Base-by-base conservation (phyloP, 2,329 filamentous ascomycete genomes). In the Aspergillus caelatus region DNA sequence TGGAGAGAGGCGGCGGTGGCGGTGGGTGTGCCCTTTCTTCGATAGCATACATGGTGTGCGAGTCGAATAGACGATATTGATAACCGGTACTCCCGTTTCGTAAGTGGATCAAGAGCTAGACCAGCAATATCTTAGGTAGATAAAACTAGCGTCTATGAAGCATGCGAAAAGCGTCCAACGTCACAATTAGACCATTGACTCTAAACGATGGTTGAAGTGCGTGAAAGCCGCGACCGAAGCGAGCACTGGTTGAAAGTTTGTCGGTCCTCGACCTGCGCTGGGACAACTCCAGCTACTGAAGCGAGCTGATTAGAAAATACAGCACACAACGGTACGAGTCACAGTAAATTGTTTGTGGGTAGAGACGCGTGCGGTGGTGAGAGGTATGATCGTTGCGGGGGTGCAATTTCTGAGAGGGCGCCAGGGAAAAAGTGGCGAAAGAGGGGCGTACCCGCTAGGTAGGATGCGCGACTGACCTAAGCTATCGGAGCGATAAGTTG, bases 21-120 rank as follows among this genome's bases (percentile, higher is more conserved):
- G 73, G 74, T 60, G 75, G 72, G 70, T 78, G 74, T 62, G 74
- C 67, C 69, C 76, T 74, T 61, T 79, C 75, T 60, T 78, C 76
- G 57, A 77, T 65, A 60, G 75, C 70, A 69, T 78, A 79, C 77
- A 79, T 79, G 70, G 58, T 53, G 59, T 34, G 28, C 19, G 64
- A 71, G 67, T 61, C 64, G 62, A 62, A 63, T 45, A 60, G 62
- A 64, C 45, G 19, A 23, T 10, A n/a, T 26, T 11, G 28, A 32
- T 36, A 34, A 12, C n/a, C 52, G 52, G 21, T 8, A 32, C 12
- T 54, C 19, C 32, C n/a, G 12, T 52, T 30, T 36, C 11, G 12
- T 36, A 4, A 8, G 14, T 11, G 19, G 21, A 1, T 14, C 26
- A 12, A 26, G 28, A 12, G n/a, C n/a, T 36, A 10, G 32, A 34